These are phyloP conservation scores for Samsoniella hepiali DNA, from an alignment of 2,329 filamentous ascomycete genomes.

Conservation along the genomic window DNA sequence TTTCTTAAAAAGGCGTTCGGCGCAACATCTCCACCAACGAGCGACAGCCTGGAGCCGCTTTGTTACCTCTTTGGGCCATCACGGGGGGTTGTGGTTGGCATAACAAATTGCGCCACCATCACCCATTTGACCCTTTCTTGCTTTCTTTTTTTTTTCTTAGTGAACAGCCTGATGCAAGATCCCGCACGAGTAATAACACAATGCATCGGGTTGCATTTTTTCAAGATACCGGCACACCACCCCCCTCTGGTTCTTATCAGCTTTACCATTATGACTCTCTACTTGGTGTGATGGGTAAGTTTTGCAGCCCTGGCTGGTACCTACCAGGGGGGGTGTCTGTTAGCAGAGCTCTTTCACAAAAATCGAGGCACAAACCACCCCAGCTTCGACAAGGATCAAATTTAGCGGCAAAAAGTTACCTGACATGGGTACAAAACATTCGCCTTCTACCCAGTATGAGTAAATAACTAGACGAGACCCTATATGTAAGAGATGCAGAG, in stretches of 20 bases:
- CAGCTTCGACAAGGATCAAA: too few species aligned
- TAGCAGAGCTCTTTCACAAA: too few species aligned
- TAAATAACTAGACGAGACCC: too few species aligned
- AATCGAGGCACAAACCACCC: too few species aligned
- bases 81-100: not conserved
- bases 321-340: too few species aligned
- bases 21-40: not conserved
- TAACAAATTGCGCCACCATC: not conserved
- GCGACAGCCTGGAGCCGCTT: not conserved
- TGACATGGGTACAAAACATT: too few species aligned
- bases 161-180: not conserved
- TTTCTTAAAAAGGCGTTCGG: not conserved
- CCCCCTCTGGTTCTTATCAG: too few species aligned
- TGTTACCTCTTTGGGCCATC: not conserved
- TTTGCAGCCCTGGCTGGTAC: too few species aligned
- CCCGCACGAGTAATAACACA: not conserved
- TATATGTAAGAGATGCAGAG: not conserved
- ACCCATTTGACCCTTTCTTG: not conserved
- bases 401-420: too few species aligned
- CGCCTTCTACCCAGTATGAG: too few species aligned
- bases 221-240: not conserved
- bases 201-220: not conserved
- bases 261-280: too few species aligned
- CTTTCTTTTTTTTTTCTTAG: not conserved
- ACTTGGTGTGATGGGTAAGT: too few species aligned